Conservation (phyloP, 1,284 basidiomycete genomes). For the Phaffia rhodozyma region DNA sequence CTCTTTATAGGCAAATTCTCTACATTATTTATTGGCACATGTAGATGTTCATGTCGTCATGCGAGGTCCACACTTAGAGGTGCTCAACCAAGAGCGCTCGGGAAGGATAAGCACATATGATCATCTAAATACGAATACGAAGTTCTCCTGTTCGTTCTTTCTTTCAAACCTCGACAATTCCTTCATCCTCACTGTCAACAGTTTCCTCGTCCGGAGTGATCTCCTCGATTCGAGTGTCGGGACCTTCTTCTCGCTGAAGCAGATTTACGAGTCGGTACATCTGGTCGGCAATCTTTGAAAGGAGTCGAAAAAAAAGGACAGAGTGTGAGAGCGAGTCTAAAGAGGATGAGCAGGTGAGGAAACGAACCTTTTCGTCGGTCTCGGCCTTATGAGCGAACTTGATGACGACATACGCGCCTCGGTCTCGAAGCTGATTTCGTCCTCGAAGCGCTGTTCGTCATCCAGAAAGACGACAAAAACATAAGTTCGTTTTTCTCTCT, state of each 20-base stretch:
- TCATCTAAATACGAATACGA: background rate
- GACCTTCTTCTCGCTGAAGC: conserved; percentile 56
- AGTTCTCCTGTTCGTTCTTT: background rate
- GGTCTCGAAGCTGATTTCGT: conserved; percentile 61
- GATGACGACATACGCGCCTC: conserved; percentile 81
- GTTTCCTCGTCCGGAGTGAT: conserved; percentile 36
- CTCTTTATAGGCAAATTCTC: too few relatives aligned
- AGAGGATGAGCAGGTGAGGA: background rate
- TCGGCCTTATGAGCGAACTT: conserved; percentile 70
- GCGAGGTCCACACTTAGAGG: too few relatives aligned
- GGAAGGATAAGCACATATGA: conserved; percentile 18
- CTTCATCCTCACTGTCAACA: conserved; percentile 26
- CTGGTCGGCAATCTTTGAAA: conserved; percentile 46
- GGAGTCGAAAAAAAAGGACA: background rate
- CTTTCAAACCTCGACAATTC: conserved; percentile 23
- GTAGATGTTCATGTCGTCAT: too few relatives aligned
- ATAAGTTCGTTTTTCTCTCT: background rate
- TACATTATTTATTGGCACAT: too few relatives aligned
- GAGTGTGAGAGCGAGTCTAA: background rate
- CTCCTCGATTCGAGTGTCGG: conserved; percentile 45
- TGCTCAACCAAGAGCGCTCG: background rate
- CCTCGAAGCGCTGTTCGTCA: conserved; percentile 52
- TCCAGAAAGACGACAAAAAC: background rate
- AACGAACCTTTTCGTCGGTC: conserved; percentile 54
- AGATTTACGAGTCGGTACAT: conserved; percentile 62